Base-by-base conservation (phyloP, 192 early-diverging fungal species). In the Ambispora gerdemannii region DNA sequence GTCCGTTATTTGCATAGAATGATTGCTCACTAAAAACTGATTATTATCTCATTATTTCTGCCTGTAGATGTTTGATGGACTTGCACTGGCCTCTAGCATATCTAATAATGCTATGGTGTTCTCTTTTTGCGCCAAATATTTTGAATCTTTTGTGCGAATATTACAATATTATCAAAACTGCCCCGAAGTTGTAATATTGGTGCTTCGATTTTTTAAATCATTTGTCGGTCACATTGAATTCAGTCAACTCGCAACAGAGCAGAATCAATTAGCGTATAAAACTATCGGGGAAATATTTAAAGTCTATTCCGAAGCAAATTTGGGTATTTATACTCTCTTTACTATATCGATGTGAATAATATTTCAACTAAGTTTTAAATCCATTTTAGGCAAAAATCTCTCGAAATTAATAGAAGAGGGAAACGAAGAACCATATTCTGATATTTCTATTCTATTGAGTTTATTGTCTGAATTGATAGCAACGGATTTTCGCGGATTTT, bases 51-150 rank as follows among this genome's bases (percentile, higher is more conserved):
- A n/a, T n/a, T n/a, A n/a, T n/a, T n/a, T n/a, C n/a, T n/a, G n/a
- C n/a, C n/a, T n/a, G n/a, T n/a, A 92, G 81, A 82, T 93, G 88
- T 91, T 88, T 75, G 86, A 87, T 69, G 91, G 91, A 27, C 73
- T 93, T 2, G 90, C 88, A n/a, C 66, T 89, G 15, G 85, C 89
- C 0, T 76, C 81, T 28, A 82, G 91, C 43, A 81, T 82, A 61
- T 77, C 73, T 36, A 93, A 89, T 52, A 85, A 87, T 19, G 74
- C 63, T 7, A 79, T 78, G 34, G 84, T 92, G 50, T 91, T 84
- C 68, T 36, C 63, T 8, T 81, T 83, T 35, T 81, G 76, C 72
- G 70, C 85, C 17, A 73, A 77, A 33, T 84, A 85, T 70, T 87
- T 92, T 55, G 79, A 81, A 20, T 80, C 80, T 38, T 87, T 93